Conservation (phyloP, 1,284 basidiomycete genomes). For the Cryptococcus depauperatus region DNA sequence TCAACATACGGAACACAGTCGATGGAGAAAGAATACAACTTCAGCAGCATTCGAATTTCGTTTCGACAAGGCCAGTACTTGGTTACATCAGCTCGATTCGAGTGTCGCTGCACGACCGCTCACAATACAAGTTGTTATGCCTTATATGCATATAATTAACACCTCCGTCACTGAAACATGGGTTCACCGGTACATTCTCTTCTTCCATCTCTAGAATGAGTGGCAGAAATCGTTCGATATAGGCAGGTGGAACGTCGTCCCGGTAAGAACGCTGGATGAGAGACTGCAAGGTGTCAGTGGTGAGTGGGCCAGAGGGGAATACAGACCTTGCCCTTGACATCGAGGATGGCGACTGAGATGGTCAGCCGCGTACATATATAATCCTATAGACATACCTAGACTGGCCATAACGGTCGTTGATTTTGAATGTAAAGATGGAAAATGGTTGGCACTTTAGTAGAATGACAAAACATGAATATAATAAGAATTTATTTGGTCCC, state of each 20-base stretch:
- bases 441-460: not conserved
- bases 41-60: conserved; percentile 94
- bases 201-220: conserved; percentile 95
- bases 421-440: not conserved
- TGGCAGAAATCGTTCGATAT: conserved; percentile 89
- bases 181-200: conserved; percentile 86
- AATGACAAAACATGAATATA: not conserved
- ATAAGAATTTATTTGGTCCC: not conserved
- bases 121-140: conserved; percentile 94
- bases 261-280: conserved; percentile 96
- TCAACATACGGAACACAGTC: conserved; percentile 55
- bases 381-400: conserved; percentile 20
- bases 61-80: conserved; percentile 92
- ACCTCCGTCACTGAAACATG: conserved; percentile 88
- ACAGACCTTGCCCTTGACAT: conserved; percentile 76
- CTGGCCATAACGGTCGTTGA: conserved; percentile 25
- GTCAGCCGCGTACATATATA: not conserved
- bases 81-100: not conserved
- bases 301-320: not conserved
- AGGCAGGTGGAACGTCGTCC: conserved; percentile 84
- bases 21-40: conserved; percentile 93
- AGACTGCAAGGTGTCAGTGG: conserved; percentile 50
- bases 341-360: conserved; percentile 73
- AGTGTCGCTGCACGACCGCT: conserved; percentile 38
- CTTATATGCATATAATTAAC: conserved; percentile 98